A percentile compares a stretch with the other conserved stretches of the same genome.
Evolutionary conservation across 176 grass and related monocot genomes (phyloP).

Genomic region (Microstegium vimineum): DNA sequence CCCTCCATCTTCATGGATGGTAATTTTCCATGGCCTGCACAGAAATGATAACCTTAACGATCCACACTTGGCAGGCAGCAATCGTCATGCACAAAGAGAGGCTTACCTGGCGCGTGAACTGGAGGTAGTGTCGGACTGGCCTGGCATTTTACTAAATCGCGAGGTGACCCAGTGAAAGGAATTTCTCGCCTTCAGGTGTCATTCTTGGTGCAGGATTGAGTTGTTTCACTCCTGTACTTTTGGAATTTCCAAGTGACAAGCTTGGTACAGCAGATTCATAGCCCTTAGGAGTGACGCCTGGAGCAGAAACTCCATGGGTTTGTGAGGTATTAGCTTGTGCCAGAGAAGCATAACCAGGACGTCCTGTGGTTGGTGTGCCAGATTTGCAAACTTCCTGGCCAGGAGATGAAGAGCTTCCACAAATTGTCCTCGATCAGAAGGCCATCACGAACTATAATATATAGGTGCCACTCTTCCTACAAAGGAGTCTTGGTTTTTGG

Average conservation of each 20-base stretch:
- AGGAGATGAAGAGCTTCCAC: slow-evolving; percentile 34
- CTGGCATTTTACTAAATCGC: neutral
- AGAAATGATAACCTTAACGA: neutral
- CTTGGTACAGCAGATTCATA: slow-evolving; percentile 33
- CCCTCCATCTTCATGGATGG: neutral
- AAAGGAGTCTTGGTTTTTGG: slow-evolving; percentile 30
- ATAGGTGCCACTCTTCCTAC: slow-evolving; percentile 36
- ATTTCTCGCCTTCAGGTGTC: slow-evolving; percentile 27
- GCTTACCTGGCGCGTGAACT: slow-evolving; percentile 18
- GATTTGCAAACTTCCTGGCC: slow-evolving; percentile 18
- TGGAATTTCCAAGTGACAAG: slow-evolving; percentile 36
- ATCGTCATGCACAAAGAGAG: neutral
- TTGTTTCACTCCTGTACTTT: neutral
- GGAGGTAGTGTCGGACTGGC: neutral
- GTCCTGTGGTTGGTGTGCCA: neutral
- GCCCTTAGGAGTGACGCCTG: neutral
- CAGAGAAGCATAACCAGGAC: slow-evolving; percentile 13
- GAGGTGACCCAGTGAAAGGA: slow-evolving; percentile 28
- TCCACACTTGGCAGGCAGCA: neutral
- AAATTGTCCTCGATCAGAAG: slow-evolving; percentile 27
- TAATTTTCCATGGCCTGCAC: slow-evolving; percentile 14
- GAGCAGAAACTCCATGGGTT: slow-evolving; percentile 1
- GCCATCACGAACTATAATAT: slow-evolving; percentile 13
- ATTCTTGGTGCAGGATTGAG: slow-evolving; percentile 12
- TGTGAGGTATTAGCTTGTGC: slow-evolving; percentile 15